Evolutionary conservation across 495 filamentous ascomycete species (phyloP).

Genomic region (Penicillium tannophilum): DNA sequence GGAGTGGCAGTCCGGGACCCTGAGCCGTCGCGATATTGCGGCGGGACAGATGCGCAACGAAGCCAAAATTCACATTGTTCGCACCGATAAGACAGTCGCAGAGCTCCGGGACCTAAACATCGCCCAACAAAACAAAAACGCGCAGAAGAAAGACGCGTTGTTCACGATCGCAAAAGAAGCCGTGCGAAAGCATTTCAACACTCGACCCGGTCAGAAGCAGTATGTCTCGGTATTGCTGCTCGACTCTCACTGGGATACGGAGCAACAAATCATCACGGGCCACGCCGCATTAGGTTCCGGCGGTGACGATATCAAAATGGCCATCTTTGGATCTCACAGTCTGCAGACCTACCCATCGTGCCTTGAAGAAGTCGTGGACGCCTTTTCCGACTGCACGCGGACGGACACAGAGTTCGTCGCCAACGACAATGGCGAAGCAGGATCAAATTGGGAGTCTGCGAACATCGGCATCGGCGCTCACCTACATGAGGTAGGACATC

Average conservation of each 20-base stretch:
- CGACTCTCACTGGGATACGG: conserved; percentile 84
- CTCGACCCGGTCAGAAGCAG: conserved; percentile 72
- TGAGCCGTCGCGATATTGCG: conserved; percentile 69
- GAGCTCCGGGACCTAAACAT: conserved; percentile 77
- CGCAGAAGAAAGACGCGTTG: conserved; percentile 67
- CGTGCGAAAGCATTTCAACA: conserved; percentile 72
- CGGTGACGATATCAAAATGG: conserved; percentile 72
- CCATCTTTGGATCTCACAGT: conserved; percentile 86
- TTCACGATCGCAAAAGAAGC: conserved; percentile 76
- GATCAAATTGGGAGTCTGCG: conserved; percentile 88
- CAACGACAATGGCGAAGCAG: conserved; percentile 81
- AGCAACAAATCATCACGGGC: conserved; percentile 66
- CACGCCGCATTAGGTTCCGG: conserved; percentile 80
- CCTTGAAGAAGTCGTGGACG: conserved; percentile 82
- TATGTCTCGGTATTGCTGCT: conserved; percentile 84
- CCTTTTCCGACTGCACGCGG: conserved; percentile 84
- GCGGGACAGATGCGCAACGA: conserved; percentile 79
- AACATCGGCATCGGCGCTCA: conserved; percentile 92
- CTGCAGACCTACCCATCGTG: conserved; percentile 83
- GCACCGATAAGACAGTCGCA: conserved; percentile 77
- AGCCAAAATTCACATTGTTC: conserved; percentile 81
- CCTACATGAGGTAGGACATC: conserved; percentile 83
- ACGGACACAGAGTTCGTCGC: conserved; percentile 80
- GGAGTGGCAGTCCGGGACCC: conserved; percentile 82
- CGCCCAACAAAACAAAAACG: conserved; percentile 77